These are phyloP conservation scores for Scedosporium minutisporum DNA, from an alignment of 2,329 filamentous ascomycete genomes.

Conservation along the genomic window DNA sequence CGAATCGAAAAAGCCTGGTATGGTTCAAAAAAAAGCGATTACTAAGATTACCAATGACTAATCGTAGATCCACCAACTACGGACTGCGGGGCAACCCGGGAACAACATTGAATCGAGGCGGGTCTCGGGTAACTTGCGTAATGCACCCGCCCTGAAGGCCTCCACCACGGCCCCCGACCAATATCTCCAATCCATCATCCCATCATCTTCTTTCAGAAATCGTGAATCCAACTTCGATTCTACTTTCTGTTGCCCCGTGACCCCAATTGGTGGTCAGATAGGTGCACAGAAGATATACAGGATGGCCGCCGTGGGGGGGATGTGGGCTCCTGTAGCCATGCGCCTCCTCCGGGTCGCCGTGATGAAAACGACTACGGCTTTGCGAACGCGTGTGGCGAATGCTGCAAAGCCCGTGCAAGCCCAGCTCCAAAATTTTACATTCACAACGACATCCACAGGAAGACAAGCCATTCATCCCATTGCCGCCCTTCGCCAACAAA, in stretches of 20 bases:
- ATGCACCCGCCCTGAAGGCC: neutral
- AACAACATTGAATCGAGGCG: too few relatives aligned
- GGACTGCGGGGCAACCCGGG: constrained; percentile 1
- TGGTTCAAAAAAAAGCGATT: too few relatives aligned
- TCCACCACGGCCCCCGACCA: neutral
- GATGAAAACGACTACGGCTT: constrained; percentile 38
- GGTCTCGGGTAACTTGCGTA: neutral
- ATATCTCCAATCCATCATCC: neutral
- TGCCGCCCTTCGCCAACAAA: constrained; percentile 40
- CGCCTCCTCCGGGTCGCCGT: constrained; percentile 44
- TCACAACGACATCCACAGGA: constrained; percentile 17
- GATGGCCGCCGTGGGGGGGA: constrained; percentile 48
- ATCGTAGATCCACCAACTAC: neutral
- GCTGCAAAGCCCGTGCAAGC: constrained; percentile 34
- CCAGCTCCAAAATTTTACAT: constrained; percentile 35
- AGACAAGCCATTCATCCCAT: constrained; percentile 44
- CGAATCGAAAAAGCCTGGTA: neutral
- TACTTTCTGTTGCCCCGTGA: neutral
- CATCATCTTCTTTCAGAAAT: neutral
- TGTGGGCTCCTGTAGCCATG: constrained; percentile 47
- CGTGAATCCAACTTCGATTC: neutral
- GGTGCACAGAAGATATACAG: constrained; percentile 14
- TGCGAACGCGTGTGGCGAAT: constrained; percentile 39
- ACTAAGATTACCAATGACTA: neutral
- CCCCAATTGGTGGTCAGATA: neutral